phyloP scores from a whole-genome alignment of 2,329 filamentous ascomycete genomes.

The Endoconidiophora laricicola region DNA sequence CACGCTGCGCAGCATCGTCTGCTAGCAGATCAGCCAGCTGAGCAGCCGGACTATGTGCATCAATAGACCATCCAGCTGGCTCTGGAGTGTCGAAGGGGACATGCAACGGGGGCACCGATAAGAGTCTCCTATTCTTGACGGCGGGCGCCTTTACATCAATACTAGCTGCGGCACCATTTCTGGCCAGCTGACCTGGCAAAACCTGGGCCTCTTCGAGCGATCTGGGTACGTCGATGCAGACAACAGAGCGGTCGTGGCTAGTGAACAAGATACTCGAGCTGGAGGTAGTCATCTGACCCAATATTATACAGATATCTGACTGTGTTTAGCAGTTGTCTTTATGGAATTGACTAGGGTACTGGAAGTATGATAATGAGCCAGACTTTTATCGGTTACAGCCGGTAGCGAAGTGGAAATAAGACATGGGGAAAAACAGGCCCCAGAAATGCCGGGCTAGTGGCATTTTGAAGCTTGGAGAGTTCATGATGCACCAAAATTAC shows the following conservation, averaged over 20 bases:
- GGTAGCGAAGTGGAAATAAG: not conserved
- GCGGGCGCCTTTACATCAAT: constrained; percentile 11
- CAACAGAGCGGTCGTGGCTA: constrained; percentile 25
- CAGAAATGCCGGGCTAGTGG: too few relatives aligned
- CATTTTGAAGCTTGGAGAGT: not conserved
- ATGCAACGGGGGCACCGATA: constrained; percentile 22
- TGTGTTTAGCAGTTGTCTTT: not conserved
- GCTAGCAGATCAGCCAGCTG: constrained; percentile 39
- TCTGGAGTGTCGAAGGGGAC: constrained; percentile 4
- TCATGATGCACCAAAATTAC: not conserved
- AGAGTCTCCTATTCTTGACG: constrained; percentile 21
- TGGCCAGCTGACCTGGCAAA: constrained; percentile 19
- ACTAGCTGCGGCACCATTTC: too few relatives aligned
- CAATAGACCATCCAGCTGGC: not conserved
- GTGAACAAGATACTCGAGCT: constrained; percentile 21
- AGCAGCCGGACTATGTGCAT: constrained; percentile 24
- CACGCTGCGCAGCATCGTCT: constrained; percentile 27
- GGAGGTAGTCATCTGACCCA: not conserved
- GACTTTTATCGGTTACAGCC: constrained; percentile 9
- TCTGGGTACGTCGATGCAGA: constrained; percentile 51
- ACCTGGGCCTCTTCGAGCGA: constrained; percentile 53
- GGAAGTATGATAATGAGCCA: not conserved
- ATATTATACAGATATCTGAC: not conserved
- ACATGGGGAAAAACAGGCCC: too few relatives aligned
- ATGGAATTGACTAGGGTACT: not conserved